These are phyloP conservation scores for Bifiguratus adelaidae DNA, from an alignment of 192 early-diverging fungal species.

Conservation along the genomic window DNA sequence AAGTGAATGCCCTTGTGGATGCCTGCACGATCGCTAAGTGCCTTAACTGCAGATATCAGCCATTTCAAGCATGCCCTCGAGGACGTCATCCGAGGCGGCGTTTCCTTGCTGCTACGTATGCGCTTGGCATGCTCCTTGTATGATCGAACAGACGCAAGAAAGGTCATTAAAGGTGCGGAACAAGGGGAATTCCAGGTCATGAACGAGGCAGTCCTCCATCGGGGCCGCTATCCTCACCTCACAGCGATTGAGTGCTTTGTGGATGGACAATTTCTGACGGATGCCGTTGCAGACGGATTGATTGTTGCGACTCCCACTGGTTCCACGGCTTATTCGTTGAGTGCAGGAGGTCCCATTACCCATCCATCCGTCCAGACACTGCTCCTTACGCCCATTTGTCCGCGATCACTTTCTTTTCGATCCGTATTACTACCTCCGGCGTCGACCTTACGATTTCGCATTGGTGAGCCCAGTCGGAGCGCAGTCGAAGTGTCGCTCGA, in stretches of 20 bases:
- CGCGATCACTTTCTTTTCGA: conserved; percentile 74
- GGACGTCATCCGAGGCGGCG: conserved; percentile 49
- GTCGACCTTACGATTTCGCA: conserved; percentile 50
- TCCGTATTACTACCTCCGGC: conserved; percentile 68
- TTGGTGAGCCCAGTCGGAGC: conserved; percentile 45
- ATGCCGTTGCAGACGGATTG: conserved; percentile 55
- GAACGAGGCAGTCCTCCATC: conserved; percentile 85
- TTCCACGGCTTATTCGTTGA: conserved; percentile 85
- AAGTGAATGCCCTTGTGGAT: too few relatives aligned
- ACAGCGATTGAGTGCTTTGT: conserved; percentile 74
- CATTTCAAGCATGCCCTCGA: conserved; percentile 47
- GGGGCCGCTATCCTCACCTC: conserved; percentile 76
- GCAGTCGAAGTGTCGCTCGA: conserved; percentile 67
- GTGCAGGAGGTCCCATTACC: conserved; percentile 75
- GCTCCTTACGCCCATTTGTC: conserved; percentile 72
- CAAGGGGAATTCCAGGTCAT: conserved; percentile 42
- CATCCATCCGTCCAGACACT: conserved; percentile 69
- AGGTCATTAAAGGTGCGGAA: conserved; percentile 34
- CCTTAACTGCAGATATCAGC: conserved; percentile 63
- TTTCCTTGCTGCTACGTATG: conserved; percentile 68
- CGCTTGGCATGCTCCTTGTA: conserved; percentile 60
- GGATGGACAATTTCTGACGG: conserved; percentile 72
- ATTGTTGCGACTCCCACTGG: conserved; percentile 87
- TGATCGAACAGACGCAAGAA: conserved; percentile 33
- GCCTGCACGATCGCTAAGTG: too few relatives aligned